phyloP scores from a whole-genome alignment of 331 rosid genomes.

The Rhamnella rubrinervis region DNA sequence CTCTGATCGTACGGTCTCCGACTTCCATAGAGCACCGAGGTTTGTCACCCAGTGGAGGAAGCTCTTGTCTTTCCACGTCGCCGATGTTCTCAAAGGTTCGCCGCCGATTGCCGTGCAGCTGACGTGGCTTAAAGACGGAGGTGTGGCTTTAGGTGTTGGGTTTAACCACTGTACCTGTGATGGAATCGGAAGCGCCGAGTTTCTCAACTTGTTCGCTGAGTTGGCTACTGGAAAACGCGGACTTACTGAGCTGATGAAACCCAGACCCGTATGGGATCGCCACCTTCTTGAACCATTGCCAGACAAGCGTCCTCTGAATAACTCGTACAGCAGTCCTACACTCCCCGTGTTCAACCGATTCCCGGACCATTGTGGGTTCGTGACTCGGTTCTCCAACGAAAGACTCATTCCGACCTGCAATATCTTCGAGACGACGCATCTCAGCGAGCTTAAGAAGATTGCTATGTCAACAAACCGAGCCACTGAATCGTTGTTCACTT shows the following conservation, averaged over 20 bases:
- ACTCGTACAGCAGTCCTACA: too few species aligned
- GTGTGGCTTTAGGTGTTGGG: slow-evolving; percentile 68
- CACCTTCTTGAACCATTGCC: slow-evolving; percentile 42
- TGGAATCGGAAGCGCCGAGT: slow-evolving; percentile 77
- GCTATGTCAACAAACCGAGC: slow-evolving; percentile 21
- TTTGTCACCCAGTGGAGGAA: slow-evolving; percentile 59
- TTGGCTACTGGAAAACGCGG: slow-evolving; percentile 39
- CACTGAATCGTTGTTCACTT: slow-evolving; percentile 34
- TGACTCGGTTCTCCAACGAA: slow-evolving; percentile 48
- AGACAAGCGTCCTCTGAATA: too few species aligned
- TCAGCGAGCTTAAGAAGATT: slow-evolving; percentile 45
- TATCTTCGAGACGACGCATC: slow-evolving; percentile 33
- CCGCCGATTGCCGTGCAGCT: slow-evolving; percentile 79
- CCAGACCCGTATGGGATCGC: slow-evolving; percentile 70
- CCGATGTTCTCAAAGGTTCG: slow-evolving; percentile 70
- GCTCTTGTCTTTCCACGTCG: slow-evolving; percentile 54
- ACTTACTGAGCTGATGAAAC: slow-evolving; percentile 20
- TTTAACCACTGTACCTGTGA: slow-evolving; percentile 75
- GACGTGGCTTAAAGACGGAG: slow-evolving; percentile 78
- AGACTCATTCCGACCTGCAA: slow-evolving; percentile 55
- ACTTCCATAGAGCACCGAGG: slow-evolving; percentile 59
- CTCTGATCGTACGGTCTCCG: slow-evolving; percentile 38
- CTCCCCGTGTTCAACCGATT: slow-evolving; percentile 55
- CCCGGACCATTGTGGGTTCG: slow-evolving; percentile 64
- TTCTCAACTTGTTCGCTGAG: slow-evolving; percentile 59